Conservation (phyloP, 129 eudicot genomes). For the Arctium minus region DNA sequence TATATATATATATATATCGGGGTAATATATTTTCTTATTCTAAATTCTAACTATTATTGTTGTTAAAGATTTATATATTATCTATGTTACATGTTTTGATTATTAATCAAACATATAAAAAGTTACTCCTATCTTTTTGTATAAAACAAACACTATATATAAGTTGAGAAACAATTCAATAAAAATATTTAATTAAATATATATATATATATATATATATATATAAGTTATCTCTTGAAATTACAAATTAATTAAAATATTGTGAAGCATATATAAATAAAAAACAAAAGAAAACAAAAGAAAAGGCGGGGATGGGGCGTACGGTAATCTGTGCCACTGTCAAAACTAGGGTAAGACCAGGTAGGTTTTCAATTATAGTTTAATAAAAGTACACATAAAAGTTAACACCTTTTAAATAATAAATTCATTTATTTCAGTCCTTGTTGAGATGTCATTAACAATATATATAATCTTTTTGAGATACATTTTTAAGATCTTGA, state of each 20-base stretch:
- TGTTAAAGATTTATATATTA: background rate
- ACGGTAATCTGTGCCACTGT: slow-evolving; percentile 24
- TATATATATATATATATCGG: background rate
- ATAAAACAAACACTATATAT: background rate
- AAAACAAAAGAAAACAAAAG: background rate
- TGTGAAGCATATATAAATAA: background rate
- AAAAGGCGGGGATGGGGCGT: slow-evolving; percentile 9
- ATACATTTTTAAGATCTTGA: background rate
- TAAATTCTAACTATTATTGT: background rate
- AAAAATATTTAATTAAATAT: too few relatives aligned
- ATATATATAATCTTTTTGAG: too few relatives aligned
- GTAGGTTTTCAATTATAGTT: slow-evolving; percentile 28
- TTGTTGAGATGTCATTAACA: too few relatives aligned
- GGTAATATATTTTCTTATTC: background rate
- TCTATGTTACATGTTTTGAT: background rate
- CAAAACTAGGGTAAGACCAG: slow-evolving; percentile 27
- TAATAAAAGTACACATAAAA: slow-evolving; percentile 20
- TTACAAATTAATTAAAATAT: background rate
- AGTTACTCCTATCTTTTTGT: background rate
- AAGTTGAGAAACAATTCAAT: background rate
- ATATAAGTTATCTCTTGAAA: too few relatives aligned
- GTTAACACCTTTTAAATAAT: slow-evolving; percentile 14
- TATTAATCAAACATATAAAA: background rate
- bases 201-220: too few relatives aligned
- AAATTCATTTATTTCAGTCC: background rate